phyloP scores from a whole-genome alignment of 306 rosid species.

The Castanopsis chinensis region DNA sequence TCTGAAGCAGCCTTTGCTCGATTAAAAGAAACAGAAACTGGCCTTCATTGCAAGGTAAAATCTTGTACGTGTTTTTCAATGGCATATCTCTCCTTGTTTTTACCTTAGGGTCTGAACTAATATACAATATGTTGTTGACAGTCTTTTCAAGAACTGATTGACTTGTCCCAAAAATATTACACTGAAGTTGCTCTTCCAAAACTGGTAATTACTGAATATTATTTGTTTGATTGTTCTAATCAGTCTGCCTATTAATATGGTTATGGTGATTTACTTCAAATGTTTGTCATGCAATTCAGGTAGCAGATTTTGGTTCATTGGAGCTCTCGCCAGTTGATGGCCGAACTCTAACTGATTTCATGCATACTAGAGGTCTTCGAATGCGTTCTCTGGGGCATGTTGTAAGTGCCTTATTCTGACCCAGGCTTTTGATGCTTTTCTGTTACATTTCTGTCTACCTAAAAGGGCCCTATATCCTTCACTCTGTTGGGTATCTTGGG shows the following conservation, averaged over 20 bases:
- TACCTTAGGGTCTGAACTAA: conserved; percentile 28
- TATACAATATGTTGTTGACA: conserved; percentile 40
- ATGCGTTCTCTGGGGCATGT: conserved; percentile 96
- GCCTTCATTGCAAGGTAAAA: conserved; percentile 90
- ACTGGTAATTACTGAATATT: conserved; percentile 65
- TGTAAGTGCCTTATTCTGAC: conserved; percentile 59
- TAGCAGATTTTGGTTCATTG: conserved; percentile 97
- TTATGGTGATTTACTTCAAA: conserved; percentile 30
- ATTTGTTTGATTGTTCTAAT: conserved; percentile 27
- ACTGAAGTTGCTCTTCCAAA: conserved; percentile 95
- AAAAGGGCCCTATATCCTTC: conserved; percentile 9
- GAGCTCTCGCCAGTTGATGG: conserved; percentile 99
- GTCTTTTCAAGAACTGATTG: conserved; percentile 80
- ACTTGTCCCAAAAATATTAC: conserved; percentile 78
- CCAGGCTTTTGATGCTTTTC: background rate
- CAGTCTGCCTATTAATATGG: conserved; percentile 17
- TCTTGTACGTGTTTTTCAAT: conserved; percentile 23
- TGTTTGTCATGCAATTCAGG: conserved; percentile 55
- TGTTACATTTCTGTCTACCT: background rate
- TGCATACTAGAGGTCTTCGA: conserved; percentile 94
- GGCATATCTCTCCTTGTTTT: conserved; percentile 11
- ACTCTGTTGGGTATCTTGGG: background rate
- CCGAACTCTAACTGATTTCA: conserved; percentile 95
- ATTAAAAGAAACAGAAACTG: conserved; percentile 86
- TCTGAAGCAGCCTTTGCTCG: conserved; percentile 77